Base-by-base conservation (phyloP, 1,284 basidiomycete genomes). In the Tilletiopsis washingtonensis region DNA sequence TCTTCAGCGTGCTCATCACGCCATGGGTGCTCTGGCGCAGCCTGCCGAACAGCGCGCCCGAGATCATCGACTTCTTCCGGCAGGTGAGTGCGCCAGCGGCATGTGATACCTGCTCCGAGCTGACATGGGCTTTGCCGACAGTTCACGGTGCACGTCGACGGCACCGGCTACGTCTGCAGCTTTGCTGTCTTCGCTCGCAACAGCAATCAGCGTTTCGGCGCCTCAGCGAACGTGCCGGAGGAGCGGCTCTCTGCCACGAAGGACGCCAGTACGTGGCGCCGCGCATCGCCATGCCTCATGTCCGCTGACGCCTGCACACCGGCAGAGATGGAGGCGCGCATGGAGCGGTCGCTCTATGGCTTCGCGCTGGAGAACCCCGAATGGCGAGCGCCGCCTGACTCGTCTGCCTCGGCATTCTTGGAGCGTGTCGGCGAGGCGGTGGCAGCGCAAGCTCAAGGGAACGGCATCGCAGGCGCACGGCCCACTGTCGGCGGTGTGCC, bases 91-190 rank as follows among this genome's bases (percentile, higher is more conserved):
- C n/a, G 15, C 21, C 6, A 26, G 14, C 5, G 6, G 46, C 36
- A 46, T 25, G 15, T 25, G 7, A 19, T 48, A 14, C 12, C 19
- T 21, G 9, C 21, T 24, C 17, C 21, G 19, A 14, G 21, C 47
- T 23, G 20, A 15, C 27, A 24, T 9, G 17, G 12, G 14, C 32
- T 36, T 9, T 15, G 15, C 21, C 6, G 7, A 11, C 17, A 96
- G 76, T 97, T 94, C 69, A 88, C 90, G 0, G 84, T 98, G 1
- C 91, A 97, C 73, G 86, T 98, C 26, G 91, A 96, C 62, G 89
- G 91, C 1, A 79, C 94, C 2, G 93, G 94, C 9, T 93, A 94
- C 68, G 88, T 98, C 7, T 98, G 94, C 73, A 90, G 86, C 54
- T 98, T 97, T 75, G 94, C 93, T 1, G 91, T 94, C 49, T 98